phyloP scores from a whole-genome alignment of 1,139 yeast genomes.

The Protomyces pachydermus region DNA sequence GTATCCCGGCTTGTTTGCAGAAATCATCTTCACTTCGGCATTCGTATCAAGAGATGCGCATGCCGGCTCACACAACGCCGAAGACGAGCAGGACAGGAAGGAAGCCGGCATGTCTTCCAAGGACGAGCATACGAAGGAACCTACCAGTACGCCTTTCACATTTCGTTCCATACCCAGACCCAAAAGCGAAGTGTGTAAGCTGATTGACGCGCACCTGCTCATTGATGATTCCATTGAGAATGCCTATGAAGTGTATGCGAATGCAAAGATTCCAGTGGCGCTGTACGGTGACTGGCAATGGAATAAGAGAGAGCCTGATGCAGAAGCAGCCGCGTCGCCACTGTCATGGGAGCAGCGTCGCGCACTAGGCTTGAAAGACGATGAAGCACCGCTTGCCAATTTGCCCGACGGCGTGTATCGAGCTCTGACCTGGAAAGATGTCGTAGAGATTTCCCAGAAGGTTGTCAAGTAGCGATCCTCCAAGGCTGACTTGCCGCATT shows the following conservation, averaged over 20 bases:
- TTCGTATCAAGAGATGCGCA: slow-evolving; percentile 12
- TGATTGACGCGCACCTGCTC: slow-evolving; percentile 8
- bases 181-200: slow-evolving; percentile 15
- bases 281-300: slow-evolving; percentile 25
- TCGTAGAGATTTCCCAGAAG: not conserved
- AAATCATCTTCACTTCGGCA: slow-evolving; percentile 23
- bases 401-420: slow-evolving; percentile 5
- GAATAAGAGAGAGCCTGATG: slow-evolving; percentile 15
- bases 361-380: slow-evolving; percentile 4
- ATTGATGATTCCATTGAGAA: slow-evolving; percentile 25
- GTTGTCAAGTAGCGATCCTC: not conserved
- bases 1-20: slow-evolving; percentile 15
- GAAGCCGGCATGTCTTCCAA: slow-evolving; percentile 2
- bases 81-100: not conserved
- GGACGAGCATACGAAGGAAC: not conserved
- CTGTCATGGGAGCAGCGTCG: slow-evolving; percentile 7
- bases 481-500: not conserved
- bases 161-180: slow-evolving; percentile 12
- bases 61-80: not conserved
- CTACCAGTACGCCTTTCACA: not conserved
- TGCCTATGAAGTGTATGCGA: slow-evolving; percentile 17
- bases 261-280: slow-evolving; percentile 22
- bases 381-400: slow-evolving; percentile 1
- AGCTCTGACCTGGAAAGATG: slow-evolving; percentile 4
- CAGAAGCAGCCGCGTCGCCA: slow-evolving; percentile 8